Evolutionary conservation across 2,329 filamentous ascomycete species (phyloP).

Genomic region (Colletotrichum aenigma): DNA sequence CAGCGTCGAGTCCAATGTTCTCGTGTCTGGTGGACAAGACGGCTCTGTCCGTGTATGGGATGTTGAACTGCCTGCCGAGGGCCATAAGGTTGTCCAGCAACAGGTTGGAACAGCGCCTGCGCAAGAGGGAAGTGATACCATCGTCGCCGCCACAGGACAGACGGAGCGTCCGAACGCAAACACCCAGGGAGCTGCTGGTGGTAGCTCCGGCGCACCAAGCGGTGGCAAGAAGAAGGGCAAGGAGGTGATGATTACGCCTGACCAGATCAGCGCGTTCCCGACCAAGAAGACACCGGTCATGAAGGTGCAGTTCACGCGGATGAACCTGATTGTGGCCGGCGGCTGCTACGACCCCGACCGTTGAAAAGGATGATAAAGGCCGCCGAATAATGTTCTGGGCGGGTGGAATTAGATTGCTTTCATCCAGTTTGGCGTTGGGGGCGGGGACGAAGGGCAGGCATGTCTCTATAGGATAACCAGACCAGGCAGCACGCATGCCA

Average conservation of each 20-base stretch:
- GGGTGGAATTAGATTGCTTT: not conserved
- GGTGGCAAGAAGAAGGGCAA: conserved; percentile 78
- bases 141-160: conserved; percentile 30
- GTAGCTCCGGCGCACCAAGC: conserved; percentile 29
- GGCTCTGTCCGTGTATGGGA: conserved; percentile 96
- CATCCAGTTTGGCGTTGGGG: conserved; percentile 19
- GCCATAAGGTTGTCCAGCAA: conserved; percentile 54
- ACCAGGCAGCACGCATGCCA: not conserved
- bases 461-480: conserved; percentile 1
- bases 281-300: conserved; percentile 97
- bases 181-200: conserved; percentile 28
- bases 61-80: conserved; percentile 73
- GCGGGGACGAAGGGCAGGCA: not conserved
- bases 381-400: not conserved
- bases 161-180: conserved; percentile 28
- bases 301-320: conserved; percentile 90
- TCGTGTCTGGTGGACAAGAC: conserved; percentile 90
- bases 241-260: conserved; percentile 86
- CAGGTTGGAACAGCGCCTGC: conserved; percentile 12
- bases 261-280: conserved; percentile 93
- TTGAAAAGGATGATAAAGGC: conserved; percentile 26
- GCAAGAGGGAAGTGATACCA: conserved; percentile 32
- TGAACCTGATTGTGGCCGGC: conserved; percentile 91
- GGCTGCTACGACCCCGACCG: conserved; percentile 68
- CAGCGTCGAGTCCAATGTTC: conserved; percentile 88